A percentile compares a stretch with the other conserved stretches of the same genome.
Conservation (phyloP, 208 protist species). For the Strigomonas culicis region DNA sequence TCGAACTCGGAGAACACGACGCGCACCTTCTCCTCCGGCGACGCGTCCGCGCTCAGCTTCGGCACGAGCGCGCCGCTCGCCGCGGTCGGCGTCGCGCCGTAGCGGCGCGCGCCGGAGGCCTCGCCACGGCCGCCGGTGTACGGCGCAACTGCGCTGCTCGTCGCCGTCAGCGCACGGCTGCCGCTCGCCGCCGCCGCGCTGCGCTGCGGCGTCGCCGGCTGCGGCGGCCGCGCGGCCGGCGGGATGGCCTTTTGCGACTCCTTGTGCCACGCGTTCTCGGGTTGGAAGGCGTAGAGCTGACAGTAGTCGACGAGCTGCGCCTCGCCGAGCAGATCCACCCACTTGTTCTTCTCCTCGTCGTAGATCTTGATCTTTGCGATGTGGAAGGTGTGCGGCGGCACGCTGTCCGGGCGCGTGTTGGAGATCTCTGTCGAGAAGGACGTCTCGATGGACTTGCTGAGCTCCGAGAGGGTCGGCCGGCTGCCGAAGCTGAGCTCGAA, state of each 20-base stretch:
- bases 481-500: slow-evolving; percentile 84
- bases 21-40: slow-evolving; percentile 86
- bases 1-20: slow-evolving; percentile 89
- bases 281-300: slow-evolving; percentile 90
- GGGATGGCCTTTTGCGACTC: slow-evolving; percentile 88
- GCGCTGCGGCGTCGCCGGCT: slow-evolving; percentile 16
- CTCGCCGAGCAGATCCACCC: slow-evolving; percentile 80
- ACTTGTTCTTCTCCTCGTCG: slow-evolving; percentile 86
- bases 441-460: slow-evolving; percentile 52
- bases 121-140: slow-evolving; percentile 60
- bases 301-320: slow-evolving; percentile 76
- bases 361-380: slow-evolving; percentile 86
- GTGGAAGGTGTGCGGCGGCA: slow-evolving; percentile 80
- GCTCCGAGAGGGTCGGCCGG: slow-evolving; percentile 60
- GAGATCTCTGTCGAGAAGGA: slow-evolving; percentile 77
- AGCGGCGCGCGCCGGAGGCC: slow-evolving; percentile 34
- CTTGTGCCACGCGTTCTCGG: slow-evolving; percentile 90
- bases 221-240: slow-evolving; percentile 66
- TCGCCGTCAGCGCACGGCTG: slow-evolving; percentile 3
- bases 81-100: slow-evolving; percentile 10
- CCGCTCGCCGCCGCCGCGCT: slow-evolving; percentile 13
- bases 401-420: slow-evolving; percentile 58
- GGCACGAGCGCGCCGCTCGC: slow-evolving; percentile 57
- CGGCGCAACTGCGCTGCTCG: slow-evolving; percentile 27
- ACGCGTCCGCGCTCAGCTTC: slow-evolving; percentile 41